phyloP scores from a whole-genome alignment of 257 asterid genomes.

The Linderniella brevidens region DNA sequence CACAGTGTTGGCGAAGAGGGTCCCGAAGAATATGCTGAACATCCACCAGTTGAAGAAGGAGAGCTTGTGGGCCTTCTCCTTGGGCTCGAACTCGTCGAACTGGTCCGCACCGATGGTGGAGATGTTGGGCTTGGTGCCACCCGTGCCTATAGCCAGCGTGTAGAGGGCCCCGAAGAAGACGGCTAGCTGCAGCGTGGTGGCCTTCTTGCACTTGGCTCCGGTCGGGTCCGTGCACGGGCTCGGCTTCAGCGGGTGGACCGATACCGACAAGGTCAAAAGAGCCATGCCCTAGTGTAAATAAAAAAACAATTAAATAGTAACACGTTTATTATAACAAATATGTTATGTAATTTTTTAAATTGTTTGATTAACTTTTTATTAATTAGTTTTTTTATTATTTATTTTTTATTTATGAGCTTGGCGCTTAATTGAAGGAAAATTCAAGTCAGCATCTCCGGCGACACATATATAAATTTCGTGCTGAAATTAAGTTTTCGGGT shows the following conservation, averaged over 20 bases:
- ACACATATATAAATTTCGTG: too few relatives aligned
- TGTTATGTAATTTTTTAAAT: not conserved
- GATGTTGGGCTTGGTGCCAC: slow-evolving; percentile 83
- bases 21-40: slow-evolving; percentile 74
- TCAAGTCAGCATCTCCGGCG: too few relatives aligned
- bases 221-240: slow-evolving; percentile 36
- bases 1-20: slow-evolving; percentile 65
- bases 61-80: slow-evolving; percentile 64
- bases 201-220: slow-evolving; percentile 27
- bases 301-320: not conserved
- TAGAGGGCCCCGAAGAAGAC: slow-evolving; percentile 68
- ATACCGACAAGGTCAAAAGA: slow-evolving; percentile 49
- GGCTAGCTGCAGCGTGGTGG: slow-evolving; percentile 38
- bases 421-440: too few relatives aligned
- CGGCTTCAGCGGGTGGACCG: slow-evolving; percentile 54
- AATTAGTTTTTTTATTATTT: too few relatives aligned
- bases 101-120: slow-evolving; percentile 94
- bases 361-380: too few relatives aligned
- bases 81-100: slow-evolving; percentile 65
- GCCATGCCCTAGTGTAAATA: slow-evolving; percentile 41
- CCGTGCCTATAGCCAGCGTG: slow-evolving; percentile 63
- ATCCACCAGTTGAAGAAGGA: slow-evolving; percentile 97
- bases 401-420: too few relatives aligned
- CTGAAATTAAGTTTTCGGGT: too few relatives aligned
- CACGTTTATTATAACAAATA: too few relatives aligned